phyloP scores from a whole-genome alignment of 2,329 filamentous ascomycete genomes.

The Aspergillus neoniger region DNA sequence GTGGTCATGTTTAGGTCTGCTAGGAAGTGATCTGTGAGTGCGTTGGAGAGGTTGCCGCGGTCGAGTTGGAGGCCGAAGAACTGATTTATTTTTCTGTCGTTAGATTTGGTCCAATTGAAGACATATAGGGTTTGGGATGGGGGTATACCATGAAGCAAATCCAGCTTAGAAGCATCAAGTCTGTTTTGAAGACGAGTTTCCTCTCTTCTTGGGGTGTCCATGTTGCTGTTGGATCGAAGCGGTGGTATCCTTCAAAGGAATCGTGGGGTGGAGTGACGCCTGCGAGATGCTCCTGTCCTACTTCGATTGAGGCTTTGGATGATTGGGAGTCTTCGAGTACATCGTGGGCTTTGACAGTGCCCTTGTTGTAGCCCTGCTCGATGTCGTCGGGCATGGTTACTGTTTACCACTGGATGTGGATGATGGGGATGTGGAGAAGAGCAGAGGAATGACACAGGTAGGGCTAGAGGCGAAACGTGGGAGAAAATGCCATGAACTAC shows the following conservation, averaged over 20 bases:
- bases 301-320: constrained; percentile 17
- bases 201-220: constrained; percentile 48
- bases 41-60: constrained; percentile 39
- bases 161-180: constrained; percentile 21
- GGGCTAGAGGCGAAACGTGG: not conserved
- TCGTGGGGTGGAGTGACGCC: constrained; percentile 33
- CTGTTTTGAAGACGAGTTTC: constrained; percentile 49
- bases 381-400: constrained; percentile 23
- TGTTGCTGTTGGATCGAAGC: constrained; percentile 26
- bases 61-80: constrained; percentile 39
- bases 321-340: constrained; percentile 13
- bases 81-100: constrained; percentile 11
- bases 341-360: not conserved
- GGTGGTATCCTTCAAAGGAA: constrained; percentile 30
- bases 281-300: constrained; percentile 30
- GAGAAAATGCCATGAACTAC: not conserved
- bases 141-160: constrained; percentile 27
- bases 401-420: not conserved
- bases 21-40: constrained; percentile 41
- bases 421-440: not conserved
- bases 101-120: too few relatives aligned
- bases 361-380: constrained; percentile 22
- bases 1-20: constrained; percentile 36
- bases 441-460: not conserved
- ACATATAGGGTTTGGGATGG: not conserved